Evolutionary conservation across 768 basidiomycete species (phyloP).

Genomic region (Tricholoma bakamatsutake): DNA sequence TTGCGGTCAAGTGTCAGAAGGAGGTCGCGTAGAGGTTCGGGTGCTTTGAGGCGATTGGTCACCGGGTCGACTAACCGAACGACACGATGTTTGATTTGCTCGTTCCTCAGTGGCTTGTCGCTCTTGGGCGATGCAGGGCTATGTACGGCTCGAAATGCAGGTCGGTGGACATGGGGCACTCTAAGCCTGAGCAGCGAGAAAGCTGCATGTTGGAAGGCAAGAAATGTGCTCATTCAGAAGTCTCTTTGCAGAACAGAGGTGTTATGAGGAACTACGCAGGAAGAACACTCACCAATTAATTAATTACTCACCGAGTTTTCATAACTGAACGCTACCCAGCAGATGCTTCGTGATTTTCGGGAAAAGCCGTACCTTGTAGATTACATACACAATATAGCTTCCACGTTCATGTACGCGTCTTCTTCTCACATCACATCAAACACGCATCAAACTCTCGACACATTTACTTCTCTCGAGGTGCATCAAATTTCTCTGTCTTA

Average conservation of each 20-base stretch:
- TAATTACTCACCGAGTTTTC: no score
- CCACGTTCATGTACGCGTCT: no score
- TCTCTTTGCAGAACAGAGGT: neutral
- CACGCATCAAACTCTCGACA: no score
- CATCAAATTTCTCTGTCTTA: no score
- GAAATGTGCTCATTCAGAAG: conserved; percentile 22
- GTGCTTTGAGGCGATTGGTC: conserved; percentile 32
- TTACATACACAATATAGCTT: no score
- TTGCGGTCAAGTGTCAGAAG: conserved; percentile 38
- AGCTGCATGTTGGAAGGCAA: conserved; percentile 25
- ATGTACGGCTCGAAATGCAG: conserved; percentile 2
- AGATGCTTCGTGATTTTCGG: no score
- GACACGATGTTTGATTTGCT: conserved; percentile 38
- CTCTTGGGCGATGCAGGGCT: neutral
- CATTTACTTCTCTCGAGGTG: no score
- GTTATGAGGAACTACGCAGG: neutral
- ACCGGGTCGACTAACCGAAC: conserved; percentile 46
- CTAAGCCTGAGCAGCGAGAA: conserved; percentile 12
- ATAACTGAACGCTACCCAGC: no score
- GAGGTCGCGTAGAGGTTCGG: conserved; percentile 33
- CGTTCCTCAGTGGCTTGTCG: conserved; percentile 7
- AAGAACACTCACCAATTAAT: neutral
- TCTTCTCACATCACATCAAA: no score
- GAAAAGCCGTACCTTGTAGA: no score
- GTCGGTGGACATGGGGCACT: conserved; percentile 4